Evolutionary conservation across 202 grass and related monocot genomes (phyloP).

Genomic region (Schoenoplectus triqueter): DNA sequence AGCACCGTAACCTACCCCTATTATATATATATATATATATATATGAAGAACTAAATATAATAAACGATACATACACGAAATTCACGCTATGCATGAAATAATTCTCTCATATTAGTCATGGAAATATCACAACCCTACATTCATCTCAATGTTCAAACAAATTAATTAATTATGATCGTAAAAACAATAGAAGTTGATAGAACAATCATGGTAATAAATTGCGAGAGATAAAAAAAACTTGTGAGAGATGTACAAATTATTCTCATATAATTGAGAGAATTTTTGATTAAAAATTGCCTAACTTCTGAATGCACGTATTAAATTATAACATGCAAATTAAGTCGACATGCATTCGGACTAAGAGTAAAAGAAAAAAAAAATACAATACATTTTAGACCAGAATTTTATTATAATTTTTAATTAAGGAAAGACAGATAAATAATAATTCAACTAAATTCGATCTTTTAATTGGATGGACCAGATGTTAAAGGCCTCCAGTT

Average conservation of each 20-base stretch:
- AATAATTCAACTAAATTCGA: background rate
- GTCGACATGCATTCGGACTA: too few species aligned
- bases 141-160: background rate
- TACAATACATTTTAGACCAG: background rate
- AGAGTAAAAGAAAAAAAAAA: background rate
- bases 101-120: background rate
- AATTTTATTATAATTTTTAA: background rate
- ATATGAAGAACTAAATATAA: too few species aligned
- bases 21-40: too few species aligned
- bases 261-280: too few species aligned
- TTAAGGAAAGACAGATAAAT: background rate
- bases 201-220: too few species aligned
- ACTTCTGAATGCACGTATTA: background rate
- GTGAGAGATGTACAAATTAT: too few species aligned
- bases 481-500: background rate
- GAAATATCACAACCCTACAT: background rate
- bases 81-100: background rate
- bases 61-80: too few species aligned
- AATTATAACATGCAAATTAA: background rate
- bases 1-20: too few species aligned
- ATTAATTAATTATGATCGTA: background rate
- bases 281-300: background rate
- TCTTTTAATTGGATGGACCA: background rate
- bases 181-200: background rate
- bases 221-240: too few species aligned